Evolutionary conservation across 441 rosid species (phyloP).

Genomic region (Lepidium campestre): DNA sequence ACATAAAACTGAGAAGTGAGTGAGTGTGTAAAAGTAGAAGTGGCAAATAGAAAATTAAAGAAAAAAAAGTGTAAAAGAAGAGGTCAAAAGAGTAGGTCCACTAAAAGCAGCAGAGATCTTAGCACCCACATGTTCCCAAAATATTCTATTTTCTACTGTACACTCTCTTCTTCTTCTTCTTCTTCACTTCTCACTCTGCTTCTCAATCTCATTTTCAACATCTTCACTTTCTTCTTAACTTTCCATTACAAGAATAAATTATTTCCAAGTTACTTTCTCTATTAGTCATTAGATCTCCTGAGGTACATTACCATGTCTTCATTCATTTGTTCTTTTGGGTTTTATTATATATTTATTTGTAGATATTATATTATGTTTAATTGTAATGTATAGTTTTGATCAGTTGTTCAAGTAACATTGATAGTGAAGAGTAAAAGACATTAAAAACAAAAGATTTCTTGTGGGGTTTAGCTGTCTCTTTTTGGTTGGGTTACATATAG

Average conservation of each 20-base stretch:
- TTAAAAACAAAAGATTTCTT: not conserved
- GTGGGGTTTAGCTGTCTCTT: slow-evolving; percentile 25
- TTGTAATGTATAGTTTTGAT: slow-evolving; percentile 18
- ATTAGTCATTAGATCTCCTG: slow-evolving; percentile 8
- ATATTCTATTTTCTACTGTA: slow-evolving; percentile 33
- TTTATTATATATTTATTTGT: no score
- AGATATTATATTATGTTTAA: slow-evolving; percentile 13
- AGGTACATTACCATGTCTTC: slow-evolving; percentile 23
- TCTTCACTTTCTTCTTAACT: slow-evolving; percentile 13
- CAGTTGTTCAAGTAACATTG: slow-evolving; percentile 22
- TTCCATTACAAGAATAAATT: not conserved
- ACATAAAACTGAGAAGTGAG: no score
- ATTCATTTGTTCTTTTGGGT: not conserved
- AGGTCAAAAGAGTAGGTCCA: slow-evolving; percentile 31
- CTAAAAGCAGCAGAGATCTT: slow-evolving; percentile 28
- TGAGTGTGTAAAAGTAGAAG: not conserved
- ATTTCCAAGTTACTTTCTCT: not conserved
- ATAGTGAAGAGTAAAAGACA: slow-evolving; percentile 9
- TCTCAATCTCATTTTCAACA: slow-evolving; percentile 16
- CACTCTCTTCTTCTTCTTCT: slow-evolving; percentile 23
- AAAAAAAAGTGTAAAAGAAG: slow-evolving; percentile 14
- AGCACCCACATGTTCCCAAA: slow-evolving; percentile 27
- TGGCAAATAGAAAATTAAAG: not conserved
- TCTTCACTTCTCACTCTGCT: slow-evolving; percentile 16
- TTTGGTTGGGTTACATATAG: not conserved